phyloP scores from a whole-genome alignment of 83 land plant species.

The Thuja plicata region DNA sequence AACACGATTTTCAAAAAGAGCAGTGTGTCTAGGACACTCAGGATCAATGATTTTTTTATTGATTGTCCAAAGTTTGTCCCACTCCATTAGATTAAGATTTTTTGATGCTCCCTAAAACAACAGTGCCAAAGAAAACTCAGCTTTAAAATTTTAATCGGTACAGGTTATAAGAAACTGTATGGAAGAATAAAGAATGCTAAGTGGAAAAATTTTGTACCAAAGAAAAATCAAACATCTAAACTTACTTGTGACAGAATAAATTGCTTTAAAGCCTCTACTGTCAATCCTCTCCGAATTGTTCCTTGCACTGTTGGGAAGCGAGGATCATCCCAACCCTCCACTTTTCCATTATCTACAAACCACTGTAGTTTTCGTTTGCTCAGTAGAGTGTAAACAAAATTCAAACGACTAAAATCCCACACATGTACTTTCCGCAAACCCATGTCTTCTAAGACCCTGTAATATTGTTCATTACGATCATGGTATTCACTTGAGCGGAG shows the following conservation, averaged over 20 bases:
- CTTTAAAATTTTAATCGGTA: background rate
- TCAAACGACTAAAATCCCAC: conserved; percentile 94
- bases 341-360: conserved; percentile 93
- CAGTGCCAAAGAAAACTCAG: background rate
- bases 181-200: background rate
- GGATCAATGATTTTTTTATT: conserved; percentile 98
- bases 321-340: conserved; percentile 99
- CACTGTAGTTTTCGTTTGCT: conserved; percentile 96
- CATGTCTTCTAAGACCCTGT: conserved; percentile 82
- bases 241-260: conserved; percentile 89
- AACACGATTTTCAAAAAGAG: conserved; percentile 68
- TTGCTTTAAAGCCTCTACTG: conserved; percentile 84
- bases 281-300: conserved; percentile 78
- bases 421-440: conserved; percentile 73
- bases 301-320: conserved; percentile 97
- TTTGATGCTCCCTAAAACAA: conserved; percentile 90
- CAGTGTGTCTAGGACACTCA: conserved; percentile 92
- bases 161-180: background rate
- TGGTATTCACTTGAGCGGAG: conserved; percentile 94
- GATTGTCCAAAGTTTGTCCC: conserved; percentile 99
- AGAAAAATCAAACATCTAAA: background rate
- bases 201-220: background rate
- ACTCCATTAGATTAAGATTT: conserved; percentile 95
- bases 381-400: conserved; percentile 91
- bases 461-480: conserved; percentile 93